Evolutionary conservation across 768 basidiomycete genomes (phyloP), one percentile per base, ranked within the genome.

Genomic region (Leccinum olivaceopallidum): DNA sequence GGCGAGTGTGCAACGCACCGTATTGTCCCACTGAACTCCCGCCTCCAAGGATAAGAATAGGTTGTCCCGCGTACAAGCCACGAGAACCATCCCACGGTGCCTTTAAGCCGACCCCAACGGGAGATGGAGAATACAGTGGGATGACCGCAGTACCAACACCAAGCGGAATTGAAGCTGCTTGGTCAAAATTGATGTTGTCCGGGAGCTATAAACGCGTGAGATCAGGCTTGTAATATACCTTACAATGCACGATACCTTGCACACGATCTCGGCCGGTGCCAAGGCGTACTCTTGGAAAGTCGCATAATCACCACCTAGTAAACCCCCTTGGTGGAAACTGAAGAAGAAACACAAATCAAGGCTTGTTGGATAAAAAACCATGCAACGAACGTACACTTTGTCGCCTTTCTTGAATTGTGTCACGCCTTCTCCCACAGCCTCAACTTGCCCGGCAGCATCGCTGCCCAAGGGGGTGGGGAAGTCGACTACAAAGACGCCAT

Each of bases 361-460:
- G 30, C 10, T 3, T 2, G 4, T 49, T 22, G 18, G 20, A 20
- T n/a, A 14, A 18, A 2, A 30, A 37, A 6, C 6, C 3, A 2
- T 3, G 18, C 12, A 42, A 24, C 14, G 5, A 5, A 61, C 60
- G 5, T 60, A 67, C 66, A 67, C 66, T 52, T 8, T 67, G 12
- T 67, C 78, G 5, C 79, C 80, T n/a, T 72, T 69, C 34, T 69
- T 71, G 56, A 80, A 71, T 22, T 65, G 57, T 4, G 72, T 70
- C 2, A 81, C 81, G 0, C 68, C 74, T n/a, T 73, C 64, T 18
- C 78, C 81, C n/a, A 80, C 71, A 30, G 71, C 70, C 24, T 73
- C 73, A 36, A 80, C 73, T 22, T 68, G 70, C 18, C 81, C 80
- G 6, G 79, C 75, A 16, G 60, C 71, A n/a, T 82, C 80, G 5